A percentile compares a stretch with the other conserved stretches of the same genome.
Evolutionary conservation across 2,329 filamentous ascomycete species (phyloP).

Genomic region (Ophiostoma australiae): DNA sequence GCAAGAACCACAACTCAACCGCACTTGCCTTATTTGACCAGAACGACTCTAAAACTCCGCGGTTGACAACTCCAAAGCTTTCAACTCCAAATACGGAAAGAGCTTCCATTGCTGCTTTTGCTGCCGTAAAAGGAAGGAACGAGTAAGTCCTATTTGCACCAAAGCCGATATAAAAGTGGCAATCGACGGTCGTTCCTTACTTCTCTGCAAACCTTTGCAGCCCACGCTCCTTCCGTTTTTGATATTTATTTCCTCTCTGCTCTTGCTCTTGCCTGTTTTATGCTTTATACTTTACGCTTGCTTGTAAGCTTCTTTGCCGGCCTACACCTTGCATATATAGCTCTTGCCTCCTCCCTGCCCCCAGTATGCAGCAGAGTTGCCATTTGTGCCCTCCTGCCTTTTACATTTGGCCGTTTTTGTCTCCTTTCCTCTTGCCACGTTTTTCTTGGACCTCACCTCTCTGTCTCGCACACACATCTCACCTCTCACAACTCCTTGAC

Average conservation of each 20-base stretch:
- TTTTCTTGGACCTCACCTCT: background rate
- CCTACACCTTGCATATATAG: slow-evolving; percentile 8
- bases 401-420: no score
- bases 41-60: background rate
- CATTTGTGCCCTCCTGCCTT: background rate
- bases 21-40: background rate
- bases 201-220: background rate
- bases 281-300: background rate
- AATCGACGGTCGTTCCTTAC: background rate
- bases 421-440: background rate
- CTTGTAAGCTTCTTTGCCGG: background rate
- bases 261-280: background rate
- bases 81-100: background rate
- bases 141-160: background rate
- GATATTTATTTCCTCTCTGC: background rate
- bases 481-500: background rate
- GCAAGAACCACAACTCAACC: background rate
- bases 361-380: background rate
- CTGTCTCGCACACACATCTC: background rate
- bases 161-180: background rate
- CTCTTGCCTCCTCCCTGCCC: background rate
- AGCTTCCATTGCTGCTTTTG: background rate
- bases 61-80: no score
- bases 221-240: background rate
- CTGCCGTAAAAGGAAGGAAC: slow-evolving; percentile 11